Base-by-base conservation (phyloP, 1,139 yeast genomes). In the Taphrina sp. region DNA sequence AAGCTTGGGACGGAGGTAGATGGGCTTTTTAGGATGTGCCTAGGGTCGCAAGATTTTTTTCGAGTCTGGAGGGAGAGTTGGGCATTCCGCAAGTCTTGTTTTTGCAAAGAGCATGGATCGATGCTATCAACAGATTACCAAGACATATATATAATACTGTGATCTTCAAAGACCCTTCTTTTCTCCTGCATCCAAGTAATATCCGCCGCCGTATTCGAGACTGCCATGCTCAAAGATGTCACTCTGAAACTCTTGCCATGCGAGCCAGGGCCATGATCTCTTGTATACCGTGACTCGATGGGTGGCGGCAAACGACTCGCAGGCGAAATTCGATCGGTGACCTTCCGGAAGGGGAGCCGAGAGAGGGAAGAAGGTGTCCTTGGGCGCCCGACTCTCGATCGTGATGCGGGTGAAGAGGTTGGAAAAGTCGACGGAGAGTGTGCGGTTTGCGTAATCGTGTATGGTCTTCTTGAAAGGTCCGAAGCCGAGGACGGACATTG, bases 291-390 rank as follows among this genome's bases (percentile, higher is more conserved):
- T 24, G 33, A 49, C 37, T 3, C 22, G 12, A 17, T 29, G 39
- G 8, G 54, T 39, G 22, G 54, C 54, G 14, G 44, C 54, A 49
- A 49, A 49, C 8, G 54, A 49, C 37, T 49, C 39, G 29, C 39
- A 19, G 17, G 39, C 35, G 35, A 49, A 49, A 22, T 34, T 16
- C 14, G 38, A 42, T 17, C 54, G 54, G 24, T 49, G 54, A 2
- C 54, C 54, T 29, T 49, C 54, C 3, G 45, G 45, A 17, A 49
- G 17, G 3, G 54, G 54, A 12, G 54, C 54, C 8, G 44, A 35
- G 16, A 49, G 24, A 2, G 23, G 12, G 39, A 49, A 49, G 26
- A 49, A 49, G 7, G 54, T 38, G 16, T 39, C 39, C 19, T 39
- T 39, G 10, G 37, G 24, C 8, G 54, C 54, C 5, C 7, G 5